Evolutionary conservation across 129 eudicot genomes (phyloP).

Genomic region (Scalesia atractyloides): DNA sequence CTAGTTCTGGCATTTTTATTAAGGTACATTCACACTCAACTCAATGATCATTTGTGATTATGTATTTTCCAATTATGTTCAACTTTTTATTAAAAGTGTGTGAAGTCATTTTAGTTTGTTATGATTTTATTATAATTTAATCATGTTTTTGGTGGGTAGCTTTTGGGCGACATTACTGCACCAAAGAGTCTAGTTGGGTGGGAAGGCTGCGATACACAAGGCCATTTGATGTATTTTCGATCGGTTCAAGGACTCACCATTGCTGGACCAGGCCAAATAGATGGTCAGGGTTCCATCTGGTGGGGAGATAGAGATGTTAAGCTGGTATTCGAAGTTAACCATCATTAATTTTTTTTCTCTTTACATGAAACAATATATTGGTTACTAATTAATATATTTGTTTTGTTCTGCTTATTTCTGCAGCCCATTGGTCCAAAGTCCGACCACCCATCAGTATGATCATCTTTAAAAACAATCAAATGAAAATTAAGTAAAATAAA

Average conservation of each 20-base stretch:
- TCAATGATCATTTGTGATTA: background rate
- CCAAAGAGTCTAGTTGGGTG: slow-evolving; percentile 28
- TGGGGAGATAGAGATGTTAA: background rate
- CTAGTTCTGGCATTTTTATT: background rate
- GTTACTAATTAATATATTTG: background rate
- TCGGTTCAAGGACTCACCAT: slow-evolving; percentile 25
- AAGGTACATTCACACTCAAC: slow-evolving; percentile 25
- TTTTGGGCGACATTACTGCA: slow-evolving; percentile 30
- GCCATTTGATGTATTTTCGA: background rate
- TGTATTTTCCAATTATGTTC: background rate
- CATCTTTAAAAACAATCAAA: background rate
- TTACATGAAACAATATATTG: too few relatives aligned
- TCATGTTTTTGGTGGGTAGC: slow-evolving; percentile 8
- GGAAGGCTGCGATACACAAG: slow-evolving; percentile 18
- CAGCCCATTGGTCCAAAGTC: background rate
- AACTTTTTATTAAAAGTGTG: background rate
- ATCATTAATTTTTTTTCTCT: background rate
- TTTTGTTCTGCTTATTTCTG: background rate
- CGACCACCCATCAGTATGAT: background rate
- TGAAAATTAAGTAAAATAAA: background rate
- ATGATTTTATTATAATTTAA: background rate
- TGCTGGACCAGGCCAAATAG: slow-evolving; percentile 33
- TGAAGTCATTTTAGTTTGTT: background rate
- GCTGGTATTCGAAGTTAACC: background rate
- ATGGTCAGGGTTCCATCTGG: slow-evolving; percentile 38